Percentiles rank a stretch among this genome's conserved stretches.
phyloP scores from a whole-genome alignment of 768 basidiomycete species.

The Panellus pusillus region DNA sequence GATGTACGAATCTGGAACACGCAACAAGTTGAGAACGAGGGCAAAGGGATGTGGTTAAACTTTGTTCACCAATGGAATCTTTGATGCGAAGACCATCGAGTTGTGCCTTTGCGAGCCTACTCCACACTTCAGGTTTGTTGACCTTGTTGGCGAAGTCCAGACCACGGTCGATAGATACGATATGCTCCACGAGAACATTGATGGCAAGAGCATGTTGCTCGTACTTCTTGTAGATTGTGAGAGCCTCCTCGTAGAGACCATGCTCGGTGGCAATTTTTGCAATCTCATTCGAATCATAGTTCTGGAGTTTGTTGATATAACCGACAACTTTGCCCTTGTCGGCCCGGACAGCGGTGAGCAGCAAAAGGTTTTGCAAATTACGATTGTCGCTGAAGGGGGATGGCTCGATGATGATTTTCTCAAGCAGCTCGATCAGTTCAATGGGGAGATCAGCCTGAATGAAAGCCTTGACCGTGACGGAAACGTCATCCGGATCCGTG shows the following conservation, averaged over 20 bases:
- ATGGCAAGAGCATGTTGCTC: constrained; percentile 95
- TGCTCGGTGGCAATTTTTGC: constrained; percentile 97
- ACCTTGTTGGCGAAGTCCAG: constrained; percentile 95
- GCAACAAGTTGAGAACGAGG: constrained; percentile 3
- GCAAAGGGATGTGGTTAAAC: background rate
- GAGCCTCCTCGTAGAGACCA: constrained; percentile 92
- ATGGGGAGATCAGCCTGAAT: constrained; percentile 94
- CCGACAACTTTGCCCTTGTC: constrained; percentile 98
- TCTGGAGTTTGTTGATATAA: constrained; percentile 96
- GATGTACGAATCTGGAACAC: constrained; percentile 84
- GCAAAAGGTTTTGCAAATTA: constrained; percentile 91
- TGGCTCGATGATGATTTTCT: constrained; percentile 97
- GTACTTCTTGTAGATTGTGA: constrained; percentile 97
- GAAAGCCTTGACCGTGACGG: constrained; percentile 98
- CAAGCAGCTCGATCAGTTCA: constrained; percentile 93
- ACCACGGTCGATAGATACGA: constrained; percentile 96
- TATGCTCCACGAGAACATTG: constrained; percentile 96
- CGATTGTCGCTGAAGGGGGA: constrained; percentile 98
- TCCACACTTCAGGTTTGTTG: constrained; percentile 96
- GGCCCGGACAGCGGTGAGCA: constrained; percentile 94
- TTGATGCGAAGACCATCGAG: constrained; percentile 97
- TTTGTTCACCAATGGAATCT: constrained; percentile 82
- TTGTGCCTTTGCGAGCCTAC: constrained; percentile 96
- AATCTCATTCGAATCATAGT: constrained; percentile 93
- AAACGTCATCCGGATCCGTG: constrained; percentile 98